A percentile compares a stretch with the other conserved stretches of the same genome.
Conservation (phyloP, 257 asterid species). For the Jaltomata sinuosa region DNA sequence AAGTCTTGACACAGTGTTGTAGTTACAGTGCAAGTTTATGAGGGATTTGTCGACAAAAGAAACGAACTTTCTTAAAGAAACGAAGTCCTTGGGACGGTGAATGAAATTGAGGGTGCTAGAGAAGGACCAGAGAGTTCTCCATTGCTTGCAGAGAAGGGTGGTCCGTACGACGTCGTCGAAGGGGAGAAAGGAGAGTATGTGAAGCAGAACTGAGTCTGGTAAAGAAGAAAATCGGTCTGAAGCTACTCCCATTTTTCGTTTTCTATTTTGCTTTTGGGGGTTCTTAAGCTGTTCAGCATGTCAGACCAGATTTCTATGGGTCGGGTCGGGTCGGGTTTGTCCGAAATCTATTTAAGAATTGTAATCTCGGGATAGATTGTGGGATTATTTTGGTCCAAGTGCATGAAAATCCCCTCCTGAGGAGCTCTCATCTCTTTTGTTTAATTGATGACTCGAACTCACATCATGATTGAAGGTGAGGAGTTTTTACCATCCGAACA, state of each 20-base stretch:
- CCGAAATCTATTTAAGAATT: too few relatives aligned
- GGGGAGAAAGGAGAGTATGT: neutral
- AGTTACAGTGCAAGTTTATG: neutral
- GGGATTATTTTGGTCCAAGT: too few relatives aligned
- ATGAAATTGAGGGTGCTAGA: neutral
- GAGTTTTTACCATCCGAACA: too few relatives aligned
- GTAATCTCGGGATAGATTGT: too few relatives aligned
- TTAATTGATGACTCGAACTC: too few relatives aligned
- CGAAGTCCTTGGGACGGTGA: neutral
- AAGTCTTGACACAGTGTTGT: neutral
- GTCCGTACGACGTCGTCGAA: neutral
- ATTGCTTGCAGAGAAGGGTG: neutral
- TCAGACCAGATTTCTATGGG: neutral
- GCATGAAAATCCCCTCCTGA: too few relatives aligned
- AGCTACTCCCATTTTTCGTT: neutral
- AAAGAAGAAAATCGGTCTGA: constrained; percentile 1
- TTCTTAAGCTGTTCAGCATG: neutral
- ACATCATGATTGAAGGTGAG: too few relatives aligned
- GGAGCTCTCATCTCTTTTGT: too few relatives aligned
- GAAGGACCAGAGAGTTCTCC: neutral
- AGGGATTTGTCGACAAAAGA: neutral
- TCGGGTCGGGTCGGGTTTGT: neutral
- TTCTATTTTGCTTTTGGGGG: neutral
- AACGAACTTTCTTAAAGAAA: neutral
- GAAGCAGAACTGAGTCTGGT: neutral